Conservation (phyloP, 495 filamentous ascomycete genomes). For the Xeromyces bisporus region DNA sequence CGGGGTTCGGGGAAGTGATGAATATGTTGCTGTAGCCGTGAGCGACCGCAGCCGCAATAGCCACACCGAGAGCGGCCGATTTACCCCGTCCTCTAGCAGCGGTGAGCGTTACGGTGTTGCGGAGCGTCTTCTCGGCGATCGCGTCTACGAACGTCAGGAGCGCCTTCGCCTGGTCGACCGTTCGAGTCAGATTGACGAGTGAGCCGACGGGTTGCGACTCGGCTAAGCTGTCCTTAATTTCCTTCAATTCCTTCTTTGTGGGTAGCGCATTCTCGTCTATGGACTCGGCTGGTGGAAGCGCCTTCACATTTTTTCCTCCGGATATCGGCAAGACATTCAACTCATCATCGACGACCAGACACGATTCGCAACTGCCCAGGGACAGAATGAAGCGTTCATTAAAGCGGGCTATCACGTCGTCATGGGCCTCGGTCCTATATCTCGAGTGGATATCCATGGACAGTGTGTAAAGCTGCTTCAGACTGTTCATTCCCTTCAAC, state of each 20-base stretch:
- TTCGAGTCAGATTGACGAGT: constrained; percentile 67
- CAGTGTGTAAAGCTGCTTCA: constrained; percentile 94
- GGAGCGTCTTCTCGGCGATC: constrained; percentile 87
- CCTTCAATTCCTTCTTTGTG: constrained; percentile 59
- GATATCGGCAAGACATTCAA: constrained; percentile 95
- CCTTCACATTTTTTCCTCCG: constrained; percentile 81
- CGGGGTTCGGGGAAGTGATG: constrained; percentile 94
- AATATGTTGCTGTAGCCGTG: constrained; percentile 99
- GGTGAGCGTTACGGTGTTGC: constrained; percentile 83
- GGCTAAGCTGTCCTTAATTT: constrained; percentile 70
- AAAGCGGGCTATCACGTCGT: constrained; percentile 88
- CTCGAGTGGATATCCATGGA: constrained; percentile 97
- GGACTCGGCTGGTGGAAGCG: constrained; percentile 51
- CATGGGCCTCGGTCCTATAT: constrained; percentile 92
- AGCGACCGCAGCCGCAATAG: constrained; percentile 83
- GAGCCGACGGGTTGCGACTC: constrained; percentile 78
- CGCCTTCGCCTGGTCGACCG: constrained; percentile 89
- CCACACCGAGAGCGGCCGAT: constrained; percentile 85
- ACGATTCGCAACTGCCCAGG: constrained; percentile 81
- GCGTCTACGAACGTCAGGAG: constrained; percentile 90
- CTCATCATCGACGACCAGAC: constrained; percentile 94
- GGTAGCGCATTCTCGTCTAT: constrained; percentile 47
- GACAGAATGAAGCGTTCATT: constrained; percentile 97
- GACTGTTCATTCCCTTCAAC: constrained; percentile 87
- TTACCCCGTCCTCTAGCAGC: constrained; percentile 94